Evolutionary conservation across 176 grass and related monocot species (phyloP).

Genomic region (Carex littledalei): DNA sequence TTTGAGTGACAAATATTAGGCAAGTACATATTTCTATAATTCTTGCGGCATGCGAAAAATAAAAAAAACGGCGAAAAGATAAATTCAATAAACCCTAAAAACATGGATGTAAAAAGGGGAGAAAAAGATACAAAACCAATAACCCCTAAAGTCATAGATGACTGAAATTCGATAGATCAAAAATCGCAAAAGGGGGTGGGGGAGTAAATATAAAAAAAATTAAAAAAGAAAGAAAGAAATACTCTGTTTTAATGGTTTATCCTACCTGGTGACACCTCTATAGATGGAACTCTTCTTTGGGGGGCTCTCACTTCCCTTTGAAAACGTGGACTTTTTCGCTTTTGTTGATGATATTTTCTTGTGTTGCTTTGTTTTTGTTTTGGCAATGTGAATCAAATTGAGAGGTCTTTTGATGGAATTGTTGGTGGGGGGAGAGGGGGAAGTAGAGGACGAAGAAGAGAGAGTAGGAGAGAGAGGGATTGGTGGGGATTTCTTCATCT

Average conservation of each 20-base stretch:
- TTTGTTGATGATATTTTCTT: conserved; percentile 19
- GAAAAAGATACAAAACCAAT: not conserved
- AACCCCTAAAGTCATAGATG: not conserved
- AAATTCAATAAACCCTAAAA: not conserved
- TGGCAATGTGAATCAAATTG: conserved; percentile 22
- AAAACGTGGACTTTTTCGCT: not conserved
- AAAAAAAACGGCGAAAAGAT: not conserved
- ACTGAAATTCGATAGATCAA: not conserved
- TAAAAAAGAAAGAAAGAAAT: not conserved
- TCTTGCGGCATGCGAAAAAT: not conserved
- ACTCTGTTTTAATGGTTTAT: not conserved
- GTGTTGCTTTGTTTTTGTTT: conserved; percentile 9
- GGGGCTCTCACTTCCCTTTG: conserved; percentile 3
- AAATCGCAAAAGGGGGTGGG: not conserved
- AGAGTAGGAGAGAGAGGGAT: conserved; percentile 18
- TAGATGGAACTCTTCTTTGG: conserved; percentile 50
- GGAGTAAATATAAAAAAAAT: not conserved
- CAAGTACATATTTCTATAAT: not conserved
- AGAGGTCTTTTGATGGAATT: conserved; percentile 10
- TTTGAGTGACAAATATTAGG: not conserved
- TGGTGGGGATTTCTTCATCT: not conserved
- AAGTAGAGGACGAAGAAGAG: conserved; percentile 15
- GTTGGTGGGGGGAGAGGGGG: conserved; percentile 10
- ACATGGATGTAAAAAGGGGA: not conserved
- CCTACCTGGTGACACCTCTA: conserved; percentile 64